Evolutionary conservation across 768 basidiomycete species (phyloP).

Genomic region (Suillus ampliporus): DNA sequence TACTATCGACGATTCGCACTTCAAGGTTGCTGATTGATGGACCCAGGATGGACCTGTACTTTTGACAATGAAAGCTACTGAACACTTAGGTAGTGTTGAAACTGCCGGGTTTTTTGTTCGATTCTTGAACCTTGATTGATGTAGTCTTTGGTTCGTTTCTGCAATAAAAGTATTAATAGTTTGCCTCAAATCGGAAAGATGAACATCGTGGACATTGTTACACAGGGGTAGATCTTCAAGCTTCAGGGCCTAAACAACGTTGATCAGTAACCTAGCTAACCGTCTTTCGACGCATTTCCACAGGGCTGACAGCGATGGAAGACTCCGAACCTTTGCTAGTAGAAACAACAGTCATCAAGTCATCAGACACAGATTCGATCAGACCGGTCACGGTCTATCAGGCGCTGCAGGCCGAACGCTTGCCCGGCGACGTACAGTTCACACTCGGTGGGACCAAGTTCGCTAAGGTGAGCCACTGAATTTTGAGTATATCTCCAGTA

Average conservation of each 20-base stretch:
- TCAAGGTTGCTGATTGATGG: slow-evolving; percentile 53
- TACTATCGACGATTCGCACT: slow-evolving; percentile 85
- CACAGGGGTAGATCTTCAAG: background rate
- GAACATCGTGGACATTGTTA: background rate
- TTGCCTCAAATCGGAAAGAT: slow-evolving; percentile 14
- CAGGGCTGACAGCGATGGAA: slow-evolving; percentile 8
- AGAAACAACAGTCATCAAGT: slow-evolving; percentile 11
- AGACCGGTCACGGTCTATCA: slow-evolving; percentile 65
- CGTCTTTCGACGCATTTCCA: background rate
- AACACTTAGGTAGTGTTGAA: slow-evolving; percentile 7
- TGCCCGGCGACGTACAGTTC: slow-evolving; percentile 49
- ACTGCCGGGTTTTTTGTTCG: background rate
- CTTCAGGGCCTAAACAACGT: background rate
- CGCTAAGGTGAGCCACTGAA: slow-evolving; percentile 35
- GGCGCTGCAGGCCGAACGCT: slow-evolving; percentile 47
- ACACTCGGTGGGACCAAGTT: slow-evolving; percentile 51
- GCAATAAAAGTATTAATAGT: slow-evolving; percentile 2
- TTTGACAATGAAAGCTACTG: background rate
- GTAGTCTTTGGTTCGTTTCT: slow-evolving; percentile 2
- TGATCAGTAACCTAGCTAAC: background rate
- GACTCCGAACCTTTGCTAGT: slow-evolving; percentile 16
- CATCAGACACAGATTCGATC: slow-evolving; percentile 20
- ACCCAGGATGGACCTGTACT: slow-evolving; percentile 14
- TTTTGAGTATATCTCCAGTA: background rate
- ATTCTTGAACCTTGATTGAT: slow-evolving; percentile 1